Conservation (phyloP, 306 rosid genomes). For the Medicago lupulina region DNA sequence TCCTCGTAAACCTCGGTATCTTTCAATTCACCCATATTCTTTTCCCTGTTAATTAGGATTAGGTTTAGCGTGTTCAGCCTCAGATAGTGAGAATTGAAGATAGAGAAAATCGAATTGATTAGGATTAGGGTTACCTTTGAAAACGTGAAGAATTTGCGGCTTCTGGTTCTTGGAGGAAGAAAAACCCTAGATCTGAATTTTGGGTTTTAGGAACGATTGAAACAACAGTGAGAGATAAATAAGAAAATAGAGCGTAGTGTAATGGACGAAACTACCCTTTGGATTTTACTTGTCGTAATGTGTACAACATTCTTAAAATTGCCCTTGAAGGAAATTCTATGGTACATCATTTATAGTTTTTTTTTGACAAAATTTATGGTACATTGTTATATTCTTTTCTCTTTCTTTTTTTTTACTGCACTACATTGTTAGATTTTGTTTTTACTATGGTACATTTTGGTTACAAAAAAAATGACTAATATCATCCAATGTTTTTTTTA, state of each 20-base stretch:
- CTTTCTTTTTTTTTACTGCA: no score
- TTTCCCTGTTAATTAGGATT: constrained; percentile 20
- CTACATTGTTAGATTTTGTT: no score
- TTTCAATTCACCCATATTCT: constrained; percentile 72
- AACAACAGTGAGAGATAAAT: neutral
- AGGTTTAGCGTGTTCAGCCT: constrained; percentile 19
- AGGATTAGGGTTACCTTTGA: constrained; percentile 48
- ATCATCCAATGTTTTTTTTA: no score
- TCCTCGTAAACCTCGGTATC: constrained; percentile 76
- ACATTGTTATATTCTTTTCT: no score
- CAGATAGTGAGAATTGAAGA: constrained; percentile 2
- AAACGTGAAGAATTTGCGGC: constrained; percentile 7
- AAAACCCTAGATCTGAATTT: constrained; percentile 57
- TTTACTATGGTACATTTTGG: no score
- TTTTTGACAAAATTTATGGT: no score
- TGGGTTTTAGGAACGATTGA: constrained; percentile 36
- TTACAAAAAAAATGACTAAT: no score
- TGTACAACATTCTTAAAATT: neutral
- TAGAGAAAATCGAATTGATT: neutral
- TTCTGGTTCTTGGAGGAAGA: neutral
- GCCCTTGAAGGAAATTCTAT: neutral
- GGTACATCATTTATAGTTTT: no score
- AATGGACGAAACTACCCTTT: constrained; percentile 37
- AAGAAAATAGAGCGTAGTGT: neutral
- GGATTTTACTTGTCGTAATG: neutral